A percentile compares a stretch with the other conserved stretches of the same genome.
These are phyloP conservation scores for Penicillium sp. DNA, from an alignment of 2,329 filamentous ascomycete genomes.

Conservation along the genomic window DNA sequence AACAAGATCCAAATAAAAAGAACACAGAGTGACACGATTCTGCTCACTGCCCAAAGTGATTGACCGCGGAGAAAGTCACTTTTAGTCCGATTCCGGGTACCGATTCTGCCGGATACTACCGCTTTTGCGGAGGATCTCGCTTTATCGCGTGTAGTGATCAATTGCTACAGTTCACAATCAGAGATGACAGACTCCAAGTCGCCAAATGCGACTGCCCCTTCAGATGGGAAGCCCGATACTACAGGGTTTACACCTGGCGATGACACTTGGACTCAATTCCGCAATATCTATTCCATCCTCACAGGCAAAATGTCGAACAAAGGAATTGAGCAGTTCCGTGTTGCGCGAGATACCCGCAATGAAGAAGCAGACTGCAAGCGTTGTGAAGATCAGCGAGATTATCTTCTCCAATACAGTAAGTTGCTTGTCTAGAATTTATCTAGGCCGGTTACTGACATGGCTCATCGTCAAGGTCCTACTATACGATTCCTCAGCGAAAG, in stretches of 20 bases:
- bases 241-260: conserved; percentile 42
- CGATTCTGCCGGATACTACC: conserved; percentile 33
- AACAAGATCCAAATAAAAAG: background rate
- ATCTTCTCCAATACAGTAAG: conserved; percentile 72
- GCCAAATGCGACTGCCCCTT: conserved; percentile 19
- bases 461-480: conserved; percentile 59
- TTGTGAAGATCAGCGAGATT: conserved; percentile 80
- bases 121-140: conserved; percentile 32
- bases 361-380: conserved; percentile 75
- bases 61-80: conserved; percentile 8
- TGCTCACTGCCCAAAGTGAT: conserved; percentile 4
- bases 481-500: conserved; percentile 84
- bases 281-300: conserved; percentile 82
- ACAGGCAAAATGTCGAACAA: conserved; percentile 68
- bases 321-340: conserved; percentile 73
- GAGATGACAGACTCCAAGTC: conserved; percentile 35
- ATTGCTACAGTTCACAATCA: conserved; percentile 1
- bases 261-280: conserved; percentile 59
- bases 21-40: background rate
- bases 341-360: conserved; percentile 70
- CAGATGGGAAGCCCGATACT: conserved; percentile 28
- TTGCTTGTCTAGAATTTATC: background rate
- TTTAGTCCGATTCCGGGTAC: conserved; percentile 12
- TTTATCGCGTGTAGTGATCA: conserved; percentile 6
- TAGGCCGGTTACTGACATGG: conserved; percentile 4